Percentiles rank a stretch among this genome's conserved stretches.
Evolutionary conservation across 2,329 filamentous ascomycete genomes (phyloP).

Genomic region (Epichloe sp.): DNA sequence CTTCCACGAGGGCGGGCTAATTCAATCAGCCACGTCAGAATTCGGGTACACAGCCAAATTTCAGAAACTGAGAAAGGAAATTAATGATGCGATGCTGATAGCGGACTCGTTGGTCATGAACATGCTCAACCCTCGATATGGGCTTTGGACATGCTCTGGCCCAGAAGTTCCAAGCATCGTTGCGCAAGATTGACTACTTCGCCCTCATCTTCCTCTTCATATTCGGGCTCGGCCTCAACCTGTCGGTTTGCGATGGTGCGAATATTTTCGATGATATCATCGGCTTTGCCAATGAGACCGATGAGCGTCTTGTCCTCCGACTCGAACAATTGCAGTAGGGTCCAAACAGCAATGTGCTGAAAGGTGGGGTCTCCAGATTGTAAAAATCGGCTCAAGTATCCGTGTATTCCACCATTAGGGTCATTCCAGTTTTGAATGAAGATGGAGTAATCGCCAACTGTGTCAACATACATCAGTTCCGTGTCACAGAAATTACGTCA

Average conservation of each 20-base stretch:
- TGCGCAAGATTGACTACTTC: slow-evolving; percentile 88
- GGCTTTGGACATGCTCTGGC: slow-evolving; percentile 60
- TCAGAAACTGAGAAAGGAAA: background rate
- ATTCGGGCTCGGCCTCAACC: slow-evolving; percentile 75
- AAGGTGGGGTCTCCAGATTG: slow-evolving; percentile 93
- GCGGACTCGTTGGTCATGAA: background rate
- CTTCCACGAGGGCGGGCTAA: background rate
- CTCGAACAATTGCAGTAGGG: slow-evolving; percentile 84
- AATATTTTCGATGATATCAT: slow-evolving; percentile 86
- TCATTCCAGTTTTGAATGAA: slow-evolving; percentile 92
- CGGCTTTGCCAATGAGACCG: slow-evolving; percentile 73
- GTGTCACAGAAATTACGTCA: background rate
- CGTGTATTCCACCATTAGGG: slow-evolving; percentile 87
- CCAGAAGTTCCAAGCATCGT: slow-evolving; percentile 75
- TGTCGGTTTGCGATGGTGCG: slow-evolving; percentile 81
- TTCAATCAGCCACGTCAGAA: background rate
- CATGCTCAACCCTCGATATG: slow-evolving; percentile 61
- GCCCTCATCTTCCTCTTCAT: slow-evolving; percentile 79
- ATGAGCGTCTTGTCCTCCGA: slow-evolving; percentile 88
- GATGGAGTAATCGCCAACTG: slow-evolving; percentile 92
- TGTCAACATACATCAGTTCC: slow-evolving; percentile 1
- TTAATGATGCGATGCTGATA: background rate
- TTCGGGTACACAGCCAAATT: background rate
- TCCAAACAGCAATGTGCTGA: slow-evolving; percentile 99
- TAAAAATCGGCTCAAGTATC: slow-evolving; percentile 85